Evolutionary conservation across 2,329 filamentous ascomycete genomes (phyloP), one percentile per base, ranked within the genome.

Genomic region (Sphaerulina populicola): DNA sequence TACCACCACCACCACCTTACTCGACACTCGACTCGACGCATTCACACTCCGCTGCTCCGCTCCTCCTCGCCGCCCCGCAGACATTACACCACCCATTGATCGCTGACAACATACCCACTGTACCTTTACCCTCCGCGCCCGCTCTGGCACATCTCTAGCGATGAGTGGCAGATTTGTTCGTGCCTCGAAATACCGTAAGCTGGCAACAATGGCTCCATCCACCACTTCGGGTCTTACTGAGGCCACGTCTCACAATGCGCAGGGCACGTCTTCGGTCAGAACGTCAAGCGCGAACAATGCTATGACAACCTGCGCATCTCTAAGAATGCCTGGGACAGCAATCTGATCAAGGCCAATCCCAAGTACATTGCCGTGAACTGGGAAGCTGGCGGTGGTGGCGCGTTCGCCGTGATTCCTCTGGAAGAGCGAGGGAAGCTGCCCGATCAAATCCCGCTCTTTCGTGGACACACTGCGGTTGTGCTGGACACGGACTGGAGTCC

Each of bases 401-500:
- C 93, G 62, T 97, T 98, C 68, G 93, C 93, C 49, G 91, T 98
- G 62, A 88, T 98, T 61, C 93, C 93, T 54, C 72, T 95, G 63
- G 80, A 83, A 61, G 91, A 98, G 77, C 84, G 80, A 64, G 93
- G 93, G 58, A 90, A 93, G 72, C 73, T 94, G 48, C 93, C 93
- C 44, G 93, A 97, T 68, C 83, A 87, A 66, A 86, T 98, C 62
- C 93, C 93, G 55, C 77, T 98, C 64, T 98, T 97, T 72, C 85
- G 93, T 62, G 93, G 93, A 54, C 93, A 98, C 72, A 98, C 93
- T 39, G 89, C 89, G 44, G 83, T 91, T 53, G 93, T 98, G 46
- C 80, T 98, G 66, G 93, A 98, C 71, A 97, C 91, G 60, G 93
- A 98, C 76, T 98, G 91, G 91, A 91, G 89, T 70, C 93, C 93